Evolutionary conservation across 495 filamentous ascomycete genomes (phyloP), one percentile per base, ranked within the genome.

Genomic region (Xylaria acuta): DNA sequence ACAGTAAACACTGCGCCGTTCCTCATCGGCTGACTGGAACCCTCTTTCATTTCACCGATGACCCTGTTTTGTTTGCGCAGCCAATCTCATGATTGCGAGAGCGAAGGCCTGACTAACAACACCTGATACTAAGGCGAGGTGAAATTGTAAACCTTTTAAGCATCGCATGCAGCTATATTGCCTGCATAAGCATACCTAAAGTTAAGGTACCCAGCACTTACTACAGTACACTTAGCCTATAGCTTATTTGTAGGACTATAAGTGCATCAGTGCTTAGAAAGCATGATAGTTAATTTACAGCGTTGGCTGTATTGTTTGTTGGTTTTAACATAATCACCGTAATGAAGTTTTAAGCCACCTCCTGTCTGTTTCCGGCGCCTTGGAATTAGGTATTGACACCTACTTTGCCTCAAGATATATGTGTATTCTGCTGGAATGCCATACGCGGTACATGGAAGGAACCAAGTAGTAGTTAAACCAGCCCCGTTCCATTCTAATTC

Each of bases 91-190:
- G 58, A 38, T 38, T 22, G 34, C 34, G 58, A 40, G 20, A 60
- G 58, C 58, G 34, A 60, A 22, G 34, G 34, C 38, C 58, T 60
- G 58, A 60, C 58, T 14, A 38, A 12, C 58, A 60, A 36, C 56
- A 59, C 56, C 56, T 38, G 5, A 34, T 12, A 5, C 58, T 38
- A 60, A 22, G 58, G 58, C 58, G 20, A 60, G 58, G 58, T 60
- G 34, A 38, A 38, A 60, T 40, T 38, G 30, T 38, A 60, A 36
- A n/a, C n/a, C n/a, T n/a, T n/a, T n/a, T n/a, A n/a, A n/a, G n/a
- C n/a, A n/a, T n/a, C 8, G 58, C 34, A 60, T 4, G 32, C 34
- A 38, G 58, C 58, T 22, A 38, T 3, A 40, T 3, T 36, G 11
- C 56, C 16, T 6, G 56, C 27, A 34, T 11, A 36, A 59, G 32